Evolutionary conservation across 768 basidiomycete genomes (phyloP).

Genomic region (Exsudoporus frostii): DNA sequence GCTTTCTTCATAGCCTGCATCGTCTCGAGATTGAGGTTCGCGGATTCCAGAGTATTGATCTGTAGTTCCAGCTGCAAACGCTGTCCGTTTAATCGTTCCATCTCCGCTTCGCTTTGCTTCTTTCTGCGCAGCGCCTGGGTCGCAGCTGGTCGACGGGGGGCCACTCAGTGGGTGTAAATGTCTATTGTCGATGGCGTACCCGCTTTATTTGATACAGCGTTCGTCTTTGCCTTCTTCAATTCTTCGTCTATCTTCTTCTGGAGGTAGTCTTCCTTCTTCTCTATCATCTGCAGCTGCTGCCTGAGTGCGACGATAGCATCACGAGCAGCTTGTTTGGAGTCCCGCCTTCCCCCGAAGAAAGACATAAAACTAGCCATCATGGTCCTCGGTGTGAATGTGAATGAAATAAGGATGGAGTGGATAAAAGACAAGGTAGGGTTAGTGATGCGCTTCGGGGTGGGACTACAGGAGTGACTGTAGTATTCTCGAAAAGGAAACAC

Average conservation of each 20-base stretch:
- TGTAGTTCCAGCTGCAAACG: constrained; percentile 93
- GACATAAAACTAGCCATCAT: constrained; percentile 83
- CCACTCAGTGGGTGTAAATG: constrained; percentile 4
- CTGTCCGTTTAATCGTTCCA: constrained; percentile 81
- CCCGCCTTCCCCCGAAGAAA: constrained; percentile 82
- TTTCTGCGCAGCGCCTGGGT: constrained; percentile 89
- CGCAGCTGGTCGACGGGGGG: constrained; percentile 55
- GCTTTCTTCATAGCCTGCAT: constrained; percentile 98
- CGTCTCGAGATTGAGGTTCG: constrained; percentile 96
- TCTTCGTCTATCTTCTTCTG: constrained; percentile 98
- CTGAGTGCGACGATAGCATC: constrained; percentile 92
- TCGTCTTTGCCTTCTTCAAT: constrained; percentile 83
- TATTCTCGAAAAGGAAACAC: constrained; percentile 27
- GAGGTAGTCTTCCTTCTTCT: constrained; percentile 98
- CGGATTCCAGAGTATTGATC: constrained; percentile 94
- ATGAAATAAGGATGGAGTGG: too few relatives aligned
- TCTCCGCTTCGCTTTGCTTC: constrained; percentile 83
- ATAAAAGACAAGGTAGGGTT: constrained; percentile 4
- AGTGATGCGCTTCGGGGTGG: constrained; percentile 9
- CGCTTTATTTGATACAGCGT: constrained; percentile 90
- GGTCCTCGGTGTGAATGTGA: constrained; percentile 1
- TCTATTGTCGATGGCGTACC: constrained; percentile 50
- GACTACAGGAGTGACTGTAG: constrained; percentile 11
- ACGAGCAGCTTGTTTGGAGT: constrained; percentile 80
- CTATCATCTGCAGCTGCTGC: constrained; percentile 93